These are phyloP conservation scores for Nitzschia putrida DNA, from an alignment of 108 stramenopile species.

Conservation along the genomic window DNA sequence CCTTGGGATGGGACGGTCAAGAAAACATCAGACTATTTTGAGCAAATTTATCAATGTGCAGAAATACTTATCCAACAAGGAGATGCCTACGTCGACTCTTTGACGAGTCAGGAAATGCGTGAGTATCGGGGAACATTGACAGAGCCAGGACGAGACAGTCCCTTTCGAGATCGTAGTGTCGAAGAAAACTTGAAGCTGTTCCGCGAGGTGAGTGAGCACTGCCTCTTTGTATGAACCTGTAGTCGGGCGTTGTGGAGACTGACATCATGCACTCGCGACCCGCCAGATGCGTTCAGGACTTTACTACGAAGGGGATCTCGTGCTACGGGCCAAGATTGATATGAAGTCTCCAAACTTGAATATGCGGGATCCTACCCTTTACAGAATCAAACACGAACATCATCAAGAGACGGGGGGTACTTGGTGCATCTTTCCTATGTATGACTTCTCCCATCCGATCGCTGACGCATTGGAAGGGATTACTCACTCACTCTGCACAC, in stretches of 20 bases:
- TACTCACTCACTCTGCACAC: constrained; percentile 88
- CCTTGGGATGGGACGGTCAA: constrained; percentile 78
- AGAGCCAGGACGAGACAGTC: constrained; percentile 82
- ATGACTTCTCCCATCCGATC: constrained; percentile 93
- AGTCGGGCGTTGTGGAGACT: neutral
- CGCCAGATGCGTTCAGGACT: constrained; percentile 73
- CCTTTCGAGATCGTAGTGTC: constrained; percentile 60
- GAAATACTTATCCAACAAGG: constrained; percentile 69
- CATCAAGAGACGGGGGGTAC: constrained; percentile 88
- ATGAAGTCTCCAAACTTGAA: constrained; percentile 91
- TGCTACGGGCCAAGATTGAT: constrained; percentile 90
- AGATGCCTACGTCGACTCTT: constrained; percentile 86
- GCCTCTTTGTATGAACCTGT: neutral
- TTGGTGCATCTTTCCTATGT: constrained; percentile 95
- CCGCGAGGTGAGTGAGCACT: constrained; percentile 47
- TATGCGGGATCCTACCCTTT: constrained; percentile 89
- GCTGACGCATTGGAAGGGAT: constrained; percentile 88
- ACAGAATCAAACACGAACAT: constrained; percentile 87
- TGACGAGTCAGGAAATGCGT: constrained; percentile 85
- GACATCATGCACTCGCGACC: constrained; percentile 17
- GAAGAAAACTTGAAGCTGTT: constrained; percentile 84
- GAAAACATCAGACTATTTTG: constrained; percentile 87
- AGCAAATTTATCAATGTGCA: constrained; percentile 83
- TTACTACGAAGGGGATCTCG: constrained; percentile 70
- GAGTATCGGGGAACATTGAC: constrained; percentile 87